Evolutionary conservation across 1,284 basidiomycete species (phyloP).

Genomic region (Leucoagaricus sp.): DNA sequence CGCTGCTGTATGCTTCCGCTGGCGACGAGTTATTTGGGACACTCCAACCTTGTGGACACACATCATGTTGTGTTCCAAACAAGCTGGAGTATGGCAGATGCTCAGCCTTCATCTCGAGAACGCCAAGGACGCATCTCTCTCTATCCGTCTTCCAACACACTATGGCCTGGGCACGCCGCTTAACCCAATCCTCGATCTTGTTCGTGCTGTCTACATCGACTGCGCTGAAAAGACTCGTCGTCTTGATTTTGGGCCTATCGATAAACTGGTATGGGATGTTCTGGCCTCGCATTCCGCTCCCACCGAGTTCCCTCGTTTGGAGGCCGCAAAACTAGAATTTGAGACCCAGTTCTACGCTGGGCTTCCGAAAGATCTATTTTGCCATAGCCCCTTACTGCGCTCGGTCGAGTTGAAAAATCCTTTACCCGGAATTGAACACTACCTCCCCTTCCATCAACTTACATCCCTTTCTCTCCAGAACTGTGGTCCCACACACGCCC

Average conservation of each 20-base stretch:
- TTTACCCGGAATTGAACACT: background rate
- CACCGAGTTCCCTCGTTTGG: background rate
- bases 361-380: background rate
- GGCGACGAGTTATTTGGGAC: background rate
- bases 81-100: background rate
- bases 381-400: background rate
- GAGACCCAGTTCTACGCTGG: background rate
- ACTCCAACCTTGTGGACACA: constrained; percentile 3
- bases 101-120: constrained; percentile 1
- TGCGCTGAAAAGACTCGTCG: background rate
- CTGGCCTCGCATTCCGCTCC: background rate
- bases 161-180: background rate
- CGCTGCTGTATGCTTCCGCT: background rate
- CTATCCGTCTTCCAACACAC: background rate
- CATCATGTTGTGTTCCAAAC: background rate
- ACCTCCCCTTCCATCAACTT: background rate
- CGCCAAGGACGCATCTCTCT: background rate
- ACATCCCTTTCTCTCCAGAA: background rate
- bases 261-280: background rate
- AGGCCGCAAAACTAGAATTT: background rate
- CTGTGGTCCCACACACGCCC: background rate
- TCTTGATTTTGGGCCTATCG: background rate
- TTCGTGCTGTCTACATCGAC: background rate
- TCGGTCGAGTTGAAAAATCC: background rate
- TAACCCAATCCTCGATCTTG: background rate